Base-by-base conservation (phyloP, 1,284 basidiomycete genomes). In the Microbotryomycetes sp. region DNA sequence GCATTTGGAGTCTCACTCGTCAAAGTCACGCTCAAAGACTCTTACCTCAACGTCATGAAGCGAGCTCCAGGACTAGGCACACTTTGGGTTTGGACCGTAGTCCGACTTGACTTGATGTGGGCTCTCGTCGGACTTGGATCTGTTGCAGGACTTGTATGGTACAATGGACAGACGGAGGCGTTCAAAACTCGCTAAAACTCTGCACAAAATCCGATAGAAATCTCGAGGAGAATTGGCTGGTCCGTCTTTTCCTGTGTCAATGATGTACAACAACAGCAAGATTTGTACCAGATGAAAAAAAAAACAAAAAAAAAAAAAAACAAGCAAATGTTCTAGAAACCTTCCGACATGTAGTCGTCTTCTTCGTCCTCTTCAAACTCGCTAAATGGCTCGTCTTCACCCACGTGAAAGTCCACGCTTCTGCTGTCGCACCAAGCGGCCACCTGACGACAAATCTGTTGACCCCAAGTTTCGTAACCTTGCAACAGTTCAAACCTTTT, bases 61-160 rank as follows among this genome's bases (percentile, higher is more conserved):
- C 59, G 57, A 15, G 67, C 67, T 5, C 64, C 67, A 3, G 54
- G 48, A 5, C n/a, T 64, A 3, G 67, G 64, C 3, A 47, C 47
- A 23, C 23, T 68, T 15, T 68, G 67, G 67, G 63, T 62, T 30
- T 68, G 67, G 67, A 62, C 52, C 21, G 60, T 66, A 3, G 64
- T 68, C 26, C 24, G 49, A 45, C 52, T 68, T 50, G 67, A 68
- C 18, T 48, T 68, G 4, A 56, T 18, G 0, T 68, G 64, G 64
- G 62, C 64, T 0, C 29, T 62, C 1, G 47, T 23, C 2, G 61
- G 54, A 27, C 27, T 68, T 9, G 29, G 41, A 2, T 63, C 61
- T 0, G 66, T 67, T 5, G 66, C 53, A 4, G 45, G 48, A 3
- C 59, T 57, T 2, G 53, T 62, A n/a, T 60, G 57, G 60, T 28